phyloP scores from a whole-genome alignment of 2,329 filamentous ascomycete genomes.

The Biscogniauxia mediterranea region DNA sequence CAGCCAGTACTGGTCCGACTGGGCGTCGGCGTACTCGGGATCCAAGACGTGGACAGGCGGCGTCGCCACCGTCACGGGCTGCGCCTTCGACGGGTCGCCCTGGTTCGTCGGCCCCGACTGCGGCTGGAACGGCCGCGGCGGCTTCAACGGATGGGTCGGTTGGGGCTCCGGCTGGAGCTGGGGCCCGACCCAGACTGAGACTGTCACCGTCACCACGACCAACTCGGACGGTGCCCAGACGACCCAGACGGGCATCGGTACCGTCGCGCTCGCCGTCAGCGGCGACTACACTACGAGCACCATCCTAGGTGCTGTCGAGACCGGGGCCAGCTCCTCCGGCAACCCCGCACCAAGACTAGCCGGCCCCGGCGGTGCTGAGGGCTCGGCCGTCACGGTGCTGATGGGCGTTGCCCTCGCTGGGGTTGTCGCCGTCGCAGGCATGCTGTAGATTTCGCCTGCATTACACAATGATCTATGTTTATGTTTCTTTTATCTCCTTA shows the following conservation, averaged over 20 bases:
- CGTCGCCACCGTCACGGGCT: slow-evolving; percentile 42
- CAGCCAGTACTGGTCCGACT: slow-evolving; percentile 30
- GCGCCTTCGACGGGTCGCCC: slow-evolving; percentile 39
- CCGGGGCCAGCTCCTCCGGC: slow-evolving; percentile 12
- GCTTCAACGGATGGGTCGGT: slow-evolving; percentile 39
- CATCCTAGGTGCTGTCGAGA: slow-evolving; percentile 21
- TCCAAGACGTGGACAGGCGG: slow-evolving; percentile 38
- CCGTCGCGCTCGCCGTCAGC: slow-evolving; percentile 32
- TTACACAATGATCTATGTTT: too few species aligned
- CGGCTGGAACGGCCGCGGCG: slow-evolving; percentile 35
- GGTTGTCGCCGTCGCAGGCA: slow-evolving; percentile 28
- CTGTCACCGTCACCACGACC: slow-evolving; percentile 35
- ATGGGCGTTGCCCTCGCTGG: slow-evolving; percentile 28
- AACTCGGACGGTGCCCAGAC: slow-evolving; percentile 28
- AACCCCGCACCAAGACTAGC: slow-evolving; percentile 13
- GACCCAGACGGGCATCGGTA: slow-evolving; percentile 29
- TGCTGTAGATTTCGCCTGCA: slow-evolving; percentile 19
- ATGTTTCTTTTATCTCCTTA: background rate
- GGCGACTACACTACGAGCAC: slow-evolving; percentile 33
- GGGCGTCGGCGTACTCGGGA: slow-evolving; percentile 29
- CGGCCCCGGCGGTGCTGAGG: slow-evolving; percentile 19
- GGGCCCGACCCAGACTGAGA: slow-evolving; percentile 35
- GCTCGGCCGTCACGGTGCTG: slow-evolving; percentile 27
- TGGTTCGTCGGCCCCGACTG: slow-evolving; percentile 40
- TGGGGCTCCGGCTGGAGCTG: slow-evolving; percentile 43